Percentiles rank a stretch among this genome's conserved stretches.
Conservation (phyloP, 2,329 filamentous ascomycete species). For the Trichoderma afroharzianum region DNA sequence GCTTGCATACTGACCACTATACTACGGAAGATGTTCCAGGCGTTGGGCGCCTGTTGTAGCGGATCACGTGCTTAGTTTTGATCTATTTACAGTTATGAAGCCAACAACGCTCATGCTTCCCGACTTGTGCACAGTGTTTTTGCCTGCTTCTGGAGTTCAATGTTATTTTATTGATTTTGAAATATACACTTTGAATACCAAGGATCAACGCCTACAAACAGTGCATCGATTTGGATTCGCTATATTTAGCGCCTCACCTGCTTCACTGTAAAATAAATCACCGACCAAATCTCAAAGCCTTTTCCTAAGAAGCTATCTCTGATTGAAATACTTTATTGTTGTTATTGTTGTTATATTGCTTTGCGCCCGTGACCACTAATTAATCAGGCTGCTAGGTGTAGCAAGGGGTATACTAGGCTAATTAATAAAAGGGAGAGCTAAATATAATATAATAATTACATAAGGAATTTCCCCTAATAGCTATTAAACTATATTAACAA, state of each 20-base stretch:
- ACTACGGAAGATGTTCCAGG: slow-evolving; percentile 22
- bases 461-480: too few species aligned
- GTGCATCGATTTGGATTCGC: neutral
- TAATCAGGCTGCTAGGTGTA: too few species aligned
- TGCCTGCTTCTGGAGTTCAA: too few species aligned
- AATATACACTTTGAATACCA: neutral
- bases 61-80: slow-evolving; percentile 6
- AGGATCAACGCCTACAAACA: neutral
- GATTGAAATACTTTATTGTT: neutral
- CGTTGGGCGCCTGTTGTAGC: slow-evolving; percentile 17
- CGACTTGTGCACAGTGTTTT: too few species aligned
- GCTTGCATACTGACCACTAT: slow-evolving; percentile 25
- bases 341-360: too few species aligned
- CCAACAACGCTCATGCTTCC: too few species aligned
- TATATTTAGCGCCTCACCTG: rapidly evolving
- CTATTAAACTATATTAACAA: too few species aligned
- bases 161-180: neutral
- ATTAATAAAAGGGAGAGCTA: too few species aligned
- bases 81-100: neutral
- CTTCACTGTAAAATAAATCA: neutral
- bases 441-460: too few species aligned
- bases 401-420: too few species aligned
- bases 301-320: too few species aligned
- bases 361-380: too few species aligned
- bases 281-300: neutral